Percentiles rank a stretch among this genome's conserved stretches.
phyloP scores from a whole-genome alignment of 202 grass and related monocot species.

The Cymbopogon flexuosus region DNA sequence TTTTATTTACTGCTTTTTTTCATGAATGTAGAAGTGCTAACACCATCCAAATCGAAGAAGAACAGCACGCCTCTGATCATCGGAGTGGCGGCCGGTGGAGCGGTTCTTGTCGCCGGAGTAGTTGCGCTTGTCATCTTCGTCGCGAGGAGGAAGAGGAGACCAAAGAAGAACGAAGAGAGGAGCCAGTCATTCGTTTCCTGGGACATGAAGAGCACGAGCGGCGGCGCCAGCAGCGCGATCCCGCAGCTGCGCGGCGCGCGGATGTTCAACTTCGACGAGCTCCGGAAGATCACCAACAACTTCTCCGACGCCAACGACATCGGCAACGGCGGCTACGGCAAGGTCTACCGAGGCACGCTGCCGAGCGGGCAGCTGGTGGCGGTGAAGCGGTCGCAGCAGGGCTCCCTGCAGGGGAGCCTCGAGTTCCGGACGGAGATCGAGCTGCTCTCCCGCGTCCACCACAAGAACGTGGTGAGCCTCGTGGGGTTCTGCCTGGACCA shows the following conservation, averaged over 20 bases:
- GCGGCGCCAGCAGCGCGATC: constrained; percentile 28
- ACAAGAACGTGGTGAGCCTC: constrained; percentile 68
- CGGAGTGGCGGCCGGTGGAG: constrained; percentile 53
- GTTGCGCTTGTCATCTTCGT: constrained; percentile 32
- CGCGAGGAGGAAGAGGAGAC: constrained; percentile 38
- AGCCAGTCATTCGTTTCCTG: constrained; percentile 60
- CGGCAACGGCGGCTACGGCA: constrained; percentile 74
- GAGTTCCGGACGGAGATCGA: constrained; percentile 79
- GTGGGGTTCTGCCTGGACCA: constrained; percentile 74
- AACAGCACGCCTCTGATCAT: constrained; percentile 49
- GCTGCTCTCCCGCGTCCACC: constrained; percentile 71
- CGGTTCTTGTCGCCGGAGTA: constrained; percentile 35
- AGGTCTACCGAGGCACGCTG: constrained; percentile 63
- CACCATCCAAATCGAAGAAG: constrained; percentile 18
- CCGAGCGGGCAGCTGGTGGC: constrained; percentile 61
- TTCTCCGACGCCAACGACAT: constrained; percentile 69
- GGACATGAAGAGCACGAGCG: constrained; percentile 51
- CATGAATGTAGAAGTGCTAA: background rate
- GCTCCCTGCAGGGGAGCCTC: constrained; percentile 50
- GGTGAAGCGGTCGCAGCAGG: constrained; percentile 61
- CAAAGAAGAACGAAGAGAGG: constrained; percentile 37
- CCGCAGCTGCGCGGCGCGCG: constrained; percentile 69
- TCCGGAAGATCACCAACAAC: constrained; percentile 71
- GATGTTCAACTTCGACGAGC: constrained; percentile 59
- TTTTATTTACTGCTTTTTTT: background rate